Evolutionary conservation across 2,329 filamentous ascomycete genomes (phyloP), one percentile per base, ranked within the genome.

Genomic region (Penicillium expansum): DNA sequence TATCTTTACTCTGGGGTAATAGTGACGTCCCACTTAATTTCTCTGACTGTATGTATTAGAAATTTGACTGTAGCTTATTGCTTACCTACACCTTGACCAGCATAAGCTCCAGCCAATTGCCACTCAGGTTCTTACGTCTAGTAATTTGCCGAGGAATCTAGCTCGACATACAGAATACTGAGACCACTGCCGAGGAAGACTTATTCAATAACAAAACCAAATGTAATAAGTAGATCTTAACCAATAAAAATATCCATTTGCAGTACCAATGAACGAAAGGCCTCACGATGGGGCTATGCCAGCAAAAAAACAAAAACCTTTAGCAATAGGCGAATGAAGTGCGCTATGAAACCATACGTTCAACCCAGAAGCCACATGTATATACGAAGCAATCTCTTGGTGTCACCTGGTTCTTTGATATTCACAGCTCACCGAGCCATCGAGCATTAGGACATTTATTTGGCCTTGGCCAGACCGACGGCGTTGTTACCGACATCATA

Each of bases 401-500:
- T 55, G 33, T 42, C 48, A 56, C 47, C 48, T 44, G 37, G 37
- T 48, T 60, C 45, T 48, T 55, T 56, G 47, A 48, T 51, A 58
- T 57, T 55, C 55, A 62, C 43, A 52, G 43, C 57, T 53, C 56
- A 59, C 45, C 14, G 20, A 30, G n/a, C 27, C 37, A 30, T 41
- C 22, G n/a, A n/a, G 42, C 27, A 52, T 52, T n/a, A 22, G 43
- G 18, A 30, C 62, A 62, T 65, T 74, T 83, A 84, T 80, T 92
- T 94, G 66, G 93, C 84, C 79, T 89, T 88, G 70, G 93, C 94
- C 69, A 99, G 85, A 72, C 91, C 92, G 62, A 99, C 92, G 55
- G 89, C 87, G 73, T 88, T 83, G 82, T 90, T 92, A 75, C 90
- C 92, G 59, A 97, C 84, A 78, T 99, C 91, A 75, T 99, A 99